Evolutionary conservation across 2,329 filamentous ascomycete genomes (phyloP).

Genomic region (Cladosporium oxysporum): DNA sequence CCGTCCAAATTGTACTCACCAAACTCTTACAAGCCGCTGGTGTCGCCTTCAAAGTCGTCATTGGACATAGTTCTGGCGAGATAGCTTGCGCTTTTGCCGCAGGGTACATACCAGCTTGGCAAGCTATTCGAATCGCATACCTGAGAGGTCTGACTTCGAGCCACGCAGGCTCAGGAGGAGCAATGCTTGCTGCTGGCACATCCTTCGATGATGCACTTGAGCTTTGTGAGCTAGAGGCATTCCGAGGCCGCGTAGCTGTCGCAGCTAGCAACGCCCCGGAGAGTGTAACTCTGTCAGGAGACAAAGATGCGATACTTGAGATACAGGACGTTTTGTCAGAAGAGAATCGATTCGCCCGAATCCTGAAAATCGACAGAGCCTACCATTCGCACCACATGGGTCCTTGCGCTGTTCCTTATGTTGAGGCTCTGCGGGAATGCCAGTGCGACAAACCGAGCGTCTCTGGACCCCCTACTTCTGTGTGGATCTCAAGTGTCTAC

Average conservation of each 20-base stretch:
- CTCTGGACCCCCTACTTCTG: background rate
- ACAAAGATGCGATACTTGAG: constrained; percentile 40
- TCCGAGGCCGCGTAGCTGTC: constrained; percentile 21
- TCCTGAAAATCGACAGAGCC: constrained; percentile 45
- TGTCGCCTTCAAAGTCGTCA: constrained; percentile 25
- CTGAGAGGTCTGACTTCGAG: background rate
- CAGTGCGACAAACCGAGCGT: no score
- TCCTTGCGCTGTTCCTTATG: background rate
- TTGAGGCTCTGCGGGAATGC: background rate
- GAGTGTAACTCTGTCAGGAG: constrained; percentile 50
- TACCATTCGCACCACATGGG: constrained; percentile 48
- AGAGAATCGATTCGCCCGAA: constrained; percentile 41
- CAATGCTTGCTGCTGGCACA: background rate
- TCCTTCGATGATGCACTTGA: constrained; percentile 13
- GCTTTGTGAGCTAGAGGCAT: constrained; percentile 1
- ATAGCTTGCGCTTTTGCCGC: constrained; percentile 36
- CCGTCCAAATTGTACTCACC: constrained; percentile 53
- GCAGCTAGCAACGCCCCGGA: constrained; percentile 43
- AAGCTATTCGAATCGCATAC: background rate
- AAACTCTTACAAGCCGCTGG: constrained; percentile 37
- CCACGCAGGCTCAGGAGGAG: background rate
- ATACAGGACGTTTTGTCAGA: constrained; percentile 33
- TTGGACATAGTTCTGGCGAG: constrained; percentile 38
- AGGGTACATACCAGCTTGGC: constrained; percentile 12
- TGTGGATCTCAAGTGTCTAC: background rate